These are phyloP conservation scores for Penicillium nordicum DNA, from an alignment of 2,329 filamentous ascomycete genomes.

Conservation along the genomic window DNA sequence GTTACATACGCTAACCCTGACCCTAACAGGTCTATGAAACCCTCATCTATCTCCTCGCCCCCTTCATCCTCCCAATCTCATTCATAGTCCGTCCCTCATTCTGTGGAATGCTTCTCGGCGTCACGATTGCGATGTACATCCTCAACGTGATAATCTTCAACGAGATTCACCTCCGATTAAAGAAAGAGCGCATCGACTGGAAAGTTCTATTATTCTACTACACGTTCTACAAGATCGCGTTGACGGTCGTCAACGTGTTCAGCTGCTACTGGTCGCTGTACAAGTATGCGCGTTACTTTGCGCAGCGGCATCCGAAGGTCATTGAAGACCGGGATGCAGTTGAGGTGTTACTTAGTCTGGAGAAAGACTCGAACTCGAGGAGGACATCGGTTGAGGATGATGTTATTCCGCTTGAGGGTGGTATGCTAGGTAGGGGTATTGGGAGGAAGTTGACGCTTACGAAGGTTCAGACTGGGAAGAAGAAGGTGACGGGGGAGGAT, in stretches of 20 bases:
- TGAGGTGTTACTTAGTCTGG: slow-evolving; percentile 27
- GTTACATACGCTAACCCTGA: background rate
- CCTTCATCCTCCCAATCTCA: slow-evolving; percentile 47
- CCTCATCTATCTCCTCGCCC: slow-evolving; percentile 45
- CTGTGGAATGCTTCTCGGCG: slow-evolving; percentile 36
- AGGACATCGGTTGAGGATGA: background rate
- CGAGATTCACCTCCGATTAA: too few relatives aligned
- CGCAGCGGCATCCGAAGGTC: slow-evolving; percentile 47
- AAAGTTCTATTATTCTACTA: too few relatives aligned
- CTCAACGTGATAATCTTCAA: slow-evolving; percentile 26
- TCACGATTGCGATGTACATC: slow-evolving; percentile 43
- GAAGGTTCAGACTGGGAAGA: slow-evolving; percentile 11
- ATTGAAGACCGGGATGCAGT: slow-evolving; percentile 47
- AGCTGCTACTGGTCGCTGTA: slow-evolving; percentile 36
- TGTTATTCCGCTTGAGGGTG: background rate
- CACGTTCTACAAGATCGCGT: too few relatives aligned
- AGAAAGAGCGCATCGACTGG: too few relatives aligned
- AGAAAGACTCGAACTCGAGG: slow-evolving; percentile 11
- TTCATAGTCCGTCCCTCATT: slow-evolving; percentile 45
- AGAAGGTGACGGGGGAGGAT: background rate
- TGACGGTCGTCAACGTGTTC: too few relatives aligned
- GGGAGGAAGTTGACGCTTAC: slow-evolving; percentile 16
- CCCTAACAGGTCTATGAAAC: slow-evolving; percentile 41
- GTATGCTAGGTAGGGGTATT: slow-evolving; percentile 1
- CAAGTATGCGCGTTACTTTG: slow-evolving; percentile 48